Base-by-base conservation (phyloP, 2,329 filamentous ascomycete species). In the Fusarium pseudograminearum region DNA sequence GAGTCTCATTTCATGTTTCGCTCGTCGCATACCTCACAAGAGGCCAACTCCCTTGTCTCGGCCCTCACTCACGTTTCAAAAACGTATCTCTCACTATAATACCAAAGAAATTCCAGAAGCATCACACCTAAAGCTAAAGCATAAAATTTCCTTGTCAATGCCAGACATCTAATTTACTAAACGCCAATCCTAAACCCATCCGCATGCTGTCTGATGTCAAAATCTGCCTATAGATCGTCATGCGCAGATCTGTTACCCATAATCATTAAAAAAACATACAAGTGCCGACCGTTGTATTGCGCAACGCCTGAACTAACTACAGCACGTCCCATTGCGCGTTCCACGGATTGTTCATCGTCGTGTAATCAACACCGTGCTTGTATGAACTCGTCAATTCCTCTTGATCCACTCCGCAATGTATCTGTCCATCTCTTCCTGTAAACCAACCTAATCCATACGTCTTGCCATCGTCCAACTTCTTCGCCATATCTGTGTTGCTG, bases 371-470 rank as follows among this genome's bases (percentile, higher is more conserved):
- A 7, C 90, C 90, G 76, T 91, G 89, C 77, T 86, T 88, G 78
- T 93, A 94, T 60, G 78, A 80, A 63, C 85, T 86, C 64, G 85
- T 81, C 73, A 94, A 81, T 77, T 91, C 89, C 81, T 94, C 92
- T 80, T 93, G 85, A 75, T 95, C 92, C 60, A 95, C 87, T 15
- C 92, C 92, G 75, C 91, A 91, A 81, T 94, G 92, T 67, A 87
- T 86, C 78, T 90, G 85, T 5, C 90, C 89, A 78, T 95, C 92
- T 20, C 91, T 82, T 0, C 92, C 92, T 41, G 82, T 81, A 74
- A 94, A 94, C 91, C 91, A 94, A 2, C 92, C 92, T 34, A 94
- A 78, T 2, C 90, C 91, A 77, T 94, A 95, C 41, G 83, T 89
- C 81, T 86, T 85, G n/a, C 86, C 79, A 12, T 77, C 80, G 64